These are phyloP conservation scores for Venturia asperata DNA, from an alignment of 2,329 filamentous ascomycete genomes.

Conservation along the genomic window DNA sequence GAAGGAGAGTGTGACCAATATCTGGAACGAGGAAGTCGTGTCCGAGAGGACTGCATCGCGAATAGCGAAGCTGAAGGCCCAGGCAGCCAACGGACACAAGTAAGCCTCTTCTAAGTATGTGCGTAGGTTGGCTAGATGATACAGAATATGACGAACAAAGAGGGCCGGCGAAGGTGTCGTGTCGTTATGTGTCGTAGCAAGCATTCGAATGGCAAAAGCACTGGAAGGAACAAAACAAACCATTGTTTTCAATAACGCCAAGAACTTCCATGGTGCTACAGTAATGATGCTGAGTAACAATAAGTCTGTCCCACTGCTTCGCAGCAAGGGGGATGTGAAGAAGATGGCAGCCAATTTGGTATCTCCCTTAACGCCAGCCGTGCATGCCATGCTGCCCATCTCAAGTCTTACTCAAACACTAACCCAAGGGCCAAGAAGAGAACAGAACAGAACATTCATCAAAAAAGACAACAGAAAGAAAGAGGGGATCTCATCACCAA, in stretches of 20 bases:
- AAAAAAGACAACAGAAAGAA: not conserved
- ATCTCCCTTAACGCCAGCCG: conserved; percentile 7
- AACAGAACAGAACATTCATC: not conserved
- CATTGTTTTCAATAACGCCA: not conserved
- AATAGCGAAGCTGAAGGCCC: conserved; percentile 30
- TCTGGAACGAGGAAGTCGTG: conserved; percentile 50
- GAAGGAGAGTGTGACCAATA: conserved; percentile 57
- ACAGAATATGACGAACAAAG: not conserved
- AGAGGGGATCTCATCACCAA: not conserved
- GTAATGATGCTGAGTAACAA: not conserved
- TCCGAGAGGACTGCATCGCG: conserved; percentile 39
- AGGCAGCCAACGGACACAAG: conserved; percentile 3
- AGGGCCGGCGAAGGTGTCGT: too few relatives aligned
- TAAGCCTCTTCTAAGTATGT: not conserved
- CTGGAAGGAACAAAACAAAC: not conserved
- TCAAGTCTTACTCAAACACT: not conserved
- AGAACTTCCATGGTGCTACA: not conserved
- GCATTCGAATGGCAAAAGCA: not conserved
- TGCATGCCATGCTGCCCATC: not conserved
- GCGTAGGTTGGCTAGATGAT: not conserved
- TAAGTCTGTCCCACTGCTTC: conserved; percentile 2
- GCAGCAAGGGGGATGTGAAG: not conserved
- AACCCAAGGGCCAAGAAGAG: not conserved
- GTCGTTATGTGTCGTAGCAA: not conserved
- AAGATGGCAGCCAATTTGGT: conserved; percentile 7